phyloP scores from a whole-genome alignment of 2,329 filamentous ascomycete species.

The Fusarium sp. region DNA sequence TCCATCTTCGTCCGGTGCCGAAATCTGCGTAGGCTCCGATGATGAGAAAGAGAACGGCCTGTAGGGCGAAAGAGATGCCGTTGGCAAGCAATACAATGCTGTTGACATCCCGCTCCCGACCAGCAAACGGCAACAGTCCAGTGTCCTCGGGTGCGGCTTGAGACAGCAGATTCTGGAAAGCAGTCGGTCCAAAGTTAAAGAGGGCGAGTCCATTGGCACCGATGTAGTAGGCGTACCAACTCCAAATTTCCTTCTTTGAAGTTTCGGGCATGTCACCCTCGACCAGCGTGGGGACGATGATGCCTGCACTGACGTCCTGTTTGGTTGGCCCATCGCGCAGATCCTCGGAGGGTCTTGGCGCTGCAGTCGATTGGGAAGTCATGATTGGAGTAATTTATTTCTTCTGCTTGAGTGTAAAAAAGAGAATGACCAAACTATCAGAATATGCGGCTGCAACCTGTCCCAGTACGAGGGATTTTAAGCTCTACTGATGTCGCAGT shows the following conservation, averaged over 20 bases:
- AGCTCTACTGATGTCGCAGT: not conserved
- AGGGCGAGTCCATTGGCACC: slow-evolving; percentile 73
- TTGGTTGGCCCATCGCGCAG: slow-evolving; percentile 7
- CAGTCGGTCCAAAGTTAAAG: slow-evolving; percentile 75
- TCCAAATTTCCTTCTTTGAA: slow-evolving; percentile 42
- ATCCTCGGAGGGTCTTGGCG: slow-evolving; percentile 2
- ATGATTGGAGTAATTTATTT: not conserved
- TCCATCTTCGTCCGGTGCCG: slow-evolving; percentile 72
- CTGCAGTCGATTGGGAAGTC: not conserved
- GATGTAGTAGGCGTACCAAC: slow-evolving; percentile 68
- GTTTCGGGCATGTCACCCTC: slow-evolving; percentile 35
- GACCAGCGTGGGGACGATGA: slow-evolving; percentile 23
- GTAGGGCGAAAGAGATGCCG: slow-evolving; percentile 76
- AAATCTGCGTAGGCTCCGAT: slow-evolving; percentile 72
- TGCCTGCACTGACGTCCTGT: slow-evolving; percentile 19
- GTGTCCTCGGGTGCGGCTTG: slow-evolving; percentile 69
- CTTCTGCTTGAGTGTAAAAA: not conserved
- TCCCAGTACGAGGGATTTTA: slow-evolving; percentile 26
- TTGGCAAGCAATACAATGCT: slow-evolving; percentile 75
- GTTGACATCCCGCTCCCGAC: slow-evolving; percentile 70
- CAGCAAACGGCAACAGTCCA: slow-evolving; percentile 67
- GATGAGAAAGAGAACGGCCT: slow-evolving; percentile 68
- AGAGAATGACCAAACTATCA: not conserved
- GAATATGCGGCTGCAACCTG: not conserved
- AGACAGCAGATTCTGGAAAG: slow-evolving; percentile 73